phyloP scores from a whole-genome alignment of 257 asterid genomes.

The Forsythia viridissima region DNA sequence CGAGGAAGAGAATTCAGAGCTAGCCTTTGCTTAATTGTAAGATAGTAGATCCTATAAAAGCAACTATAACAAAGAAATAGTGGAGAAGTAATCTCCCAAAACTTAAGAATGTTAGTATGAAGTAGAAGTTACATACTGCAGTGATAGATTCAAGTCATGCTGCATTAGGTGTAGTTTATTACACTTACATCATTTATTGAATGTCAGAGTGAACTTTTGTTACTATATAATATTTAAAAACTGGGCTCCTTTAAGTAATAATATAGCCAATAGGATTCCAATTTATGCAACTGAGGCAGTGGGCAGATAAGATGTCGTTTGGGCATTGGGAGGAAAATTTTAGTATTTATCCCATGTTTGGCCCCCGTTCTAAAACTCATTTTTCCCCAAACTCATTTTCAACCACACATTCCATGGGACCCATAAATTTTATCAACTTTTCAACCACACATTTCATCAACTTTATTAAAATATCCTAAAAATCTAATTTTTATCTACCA shows the following conservation, averaged over 20 bases:
- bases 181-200: not conserved
- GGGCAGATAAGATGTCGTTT: not conserved
- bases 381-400: no score
- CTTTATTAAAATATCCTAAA: no score
- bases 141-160: not conserved
- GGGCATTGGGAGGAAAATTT: not conserved
- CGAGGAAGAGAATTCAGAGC: not conserved
- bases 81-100: not conserved
- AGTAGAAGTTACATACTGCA: not conserved
- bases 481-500: no score
- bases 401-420: no score
- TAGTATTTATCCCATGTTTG: not conserved
- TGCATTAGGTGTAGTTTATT: not conserved
- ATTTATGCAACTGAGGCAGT: not conserved
- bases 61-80: not conserved
- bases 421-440: no score
- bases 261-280: not conserved
- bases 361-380: no score
- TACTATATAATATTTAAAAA: not conserved
- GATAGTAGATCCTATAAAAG: not conserved
- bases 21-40: not conserved
- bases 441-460: no score
- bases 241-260: not conserved
- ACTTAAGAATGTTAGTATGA: not conserved
- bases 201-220: not conserved